A percentile compares a stretch with the other conserved stretches of the same genome.
These are phyloP conservation scores for Fusarium floridanum DNA, from an alignment of 2,329 filamentous ascomycete species.

Conservation along the genomic window DNA sequence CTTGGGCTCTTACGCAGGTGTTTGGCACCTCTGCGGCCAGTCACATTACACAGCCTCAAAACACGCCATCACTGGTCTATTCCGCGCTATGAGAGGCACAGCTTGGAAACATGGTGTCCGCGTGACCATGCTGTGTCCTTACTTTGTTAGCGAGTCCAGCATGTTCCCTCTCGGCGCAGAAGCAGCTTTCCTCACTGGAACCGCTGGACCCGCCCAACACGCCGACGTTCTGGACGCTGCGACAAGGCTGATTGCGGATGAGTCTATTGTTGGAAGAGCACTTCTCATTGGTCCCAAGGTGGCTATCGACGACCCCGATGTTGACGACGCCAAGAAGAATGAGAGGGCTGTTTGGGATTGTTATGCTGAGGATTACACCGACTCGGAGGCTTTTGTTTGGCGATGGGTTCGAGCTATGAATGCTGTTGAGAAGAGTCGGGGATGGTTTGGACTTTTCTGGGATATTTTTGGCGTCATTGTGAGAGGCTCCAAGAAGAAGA, in stretches of 20 bases:
- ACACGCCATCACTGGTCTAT: constrained; percentile 13
- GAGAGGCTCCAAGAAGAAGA: background rate
- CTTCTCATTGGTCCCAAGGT: constrained; percentile 6
- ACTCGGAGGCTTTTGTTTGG: constrained; percentile 14
- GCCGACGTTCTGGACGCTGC: constrained; percentile 7
- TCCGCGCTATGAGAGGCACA: constrained; percentile 13
- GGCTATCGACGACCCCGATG: background rate
- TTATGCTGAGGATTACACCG: constrained; percentile 10
- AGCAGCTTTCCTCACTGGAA: constrained; percentile 7
- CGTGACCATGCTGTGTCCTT: constrained; percentile 8
- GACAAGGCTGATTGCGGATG: constrained; percentile 13
- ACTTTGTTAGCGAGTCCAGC: constrained; percentile 14
- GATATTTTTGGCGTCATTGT: background rate
- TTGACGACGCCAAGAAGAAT: background rate
- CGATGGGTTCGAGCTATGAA: constrained; percentile 11
- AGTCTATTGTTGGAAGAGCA: constrained; percentile 12
- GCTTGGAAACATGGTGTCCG: constrained; percentile 15
- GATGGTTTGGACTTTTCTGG: constrained; percentile 14
- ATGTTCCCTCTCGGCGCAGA: constrained; percentile 12
- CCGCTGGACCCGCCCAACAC: constrained; percentile 1
- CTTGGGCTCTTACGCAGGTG: constrained; percentile 12
- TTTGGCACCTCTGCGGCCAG: constrained; percentile 6
- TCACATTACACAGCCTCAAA: constrained; percentile 12
- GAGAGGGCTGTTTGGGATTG: constrained; percentile 15
- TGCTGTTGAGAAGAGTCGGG: constrained; percentile 3